phyloP scores from a whole-genome alignment of 495 filamentous ascomycete genomes.

The Podospora conica region DNA sequence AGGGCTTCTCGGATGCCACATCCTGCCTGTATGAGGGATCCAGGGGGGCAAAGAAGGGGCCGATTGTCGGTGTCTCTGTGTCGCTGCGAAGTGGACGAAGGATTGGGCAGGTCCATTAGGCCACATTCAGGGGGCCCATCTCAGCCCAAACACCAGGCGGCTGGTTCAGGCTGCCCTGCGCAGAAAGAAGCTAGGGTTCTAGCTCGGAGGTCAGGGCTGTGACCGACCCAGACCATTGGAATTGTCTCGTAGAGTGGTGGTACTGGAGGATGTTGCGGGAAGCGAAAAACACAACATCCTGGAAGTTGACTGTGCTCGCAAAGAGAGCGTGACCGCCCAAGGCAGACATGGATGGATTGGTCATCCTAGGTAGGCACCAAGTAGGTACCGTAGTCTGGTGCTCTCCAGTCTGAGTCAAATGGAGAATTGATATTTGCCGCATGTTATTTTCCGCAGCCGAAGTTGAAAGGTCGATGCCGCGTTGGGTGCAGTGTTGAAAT shows the following conservation, averaged over 20 bases:
- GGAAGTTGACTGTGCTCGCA: not conserved
- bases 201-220: not conserved
- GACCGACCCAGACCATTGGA: not conserved
- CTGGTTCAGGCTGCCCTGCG: not conserved
- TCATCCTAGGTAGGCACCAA: not conserved
- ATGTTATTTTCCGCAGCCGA: no score
- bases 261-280: not conserved
- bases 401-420: not conserved
- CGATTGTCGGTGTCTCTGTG: not conserved
- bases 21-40: slow-evolving; percentile 60
- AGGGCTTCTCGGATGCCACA: slow-evolving; percentile 82
- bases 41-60: not conserved
- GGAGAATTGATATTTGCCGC: not conserved
- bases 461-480: no score
- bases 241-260: not conserved
- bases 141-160: slow-evolving; percentile 3
- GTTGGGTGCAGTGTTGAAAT: not conserved
- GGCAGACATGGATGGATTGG: not conserved
- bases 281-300: no score
- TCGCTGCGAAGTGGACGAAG: not conserved
- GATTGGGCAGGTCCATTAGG: slow-evolving; percentile 3
- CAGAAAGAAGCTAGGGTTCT: not conserved
- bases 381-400: not conserved
- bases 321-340: not conserved
- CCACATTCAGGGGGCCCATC: not conserved